Evolutionary conservation across 2,329 filamentous ascomycete species (phyloP), one percentile per base, ranked within the genome.

Genomic region (Colletotrichum aenigma): DNA sequence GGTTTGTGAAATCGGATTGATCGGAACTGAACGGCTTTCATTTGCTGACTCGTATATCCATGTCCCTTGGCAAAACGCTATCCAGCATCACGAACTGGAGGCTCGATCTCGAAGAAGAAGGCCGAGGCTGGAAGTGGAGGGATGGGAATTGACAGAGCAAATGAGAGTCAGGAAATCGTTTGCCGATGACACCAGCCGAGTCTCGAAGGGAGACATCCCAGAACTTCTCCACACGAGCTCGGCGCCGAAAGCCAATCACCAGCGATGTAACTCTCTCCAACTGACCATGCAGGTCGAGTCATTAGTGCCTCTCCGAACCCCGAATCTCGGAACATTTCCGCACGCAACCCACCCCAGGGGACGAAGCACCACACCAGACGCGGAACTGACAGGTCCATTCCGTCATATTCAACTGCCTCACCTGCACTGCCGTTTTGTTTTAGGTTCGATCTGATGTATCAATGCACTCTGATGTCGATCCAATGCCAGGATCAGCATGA

Each of bases 111-210:
- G 26, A 61, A 34, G 36, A 24, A 6, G 56, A 48, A 18, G 34
- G 36, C 67, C 58, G 67, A 68, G 56, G 67, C 9, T 61, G 52
- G 28, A 28, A 13, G 24, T 38, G 52, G 70, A 66, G 67, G 64
- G 56, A 12, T 61, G n/a, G 24, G 56, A 48, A 28, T 73, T 64
- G 70, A 74, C 71, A 74, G 68, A 60, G 67, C 71, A 61, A 66
- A 66, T 61, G 34, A 74, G 71, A 74, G 72, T 75, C 68, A 76
- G 74, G 48, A 68, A 58, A 73, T 38, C 36, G 26, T 60, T 69
- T 73, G 74, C 70, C 74, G 74, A 76, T 30, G 48, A 69, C 36
- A 62, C 32, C 74, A 74, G 74, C 70, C 74, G 74, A 76, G 48
- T 26, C 43, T 68, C 74, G 21, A 26, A 32, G 24, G 32, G 16